Evolutionary conservation across 306 rosid genomes (phyloP).

Genomic region (Luffa acutangula): DNA sequence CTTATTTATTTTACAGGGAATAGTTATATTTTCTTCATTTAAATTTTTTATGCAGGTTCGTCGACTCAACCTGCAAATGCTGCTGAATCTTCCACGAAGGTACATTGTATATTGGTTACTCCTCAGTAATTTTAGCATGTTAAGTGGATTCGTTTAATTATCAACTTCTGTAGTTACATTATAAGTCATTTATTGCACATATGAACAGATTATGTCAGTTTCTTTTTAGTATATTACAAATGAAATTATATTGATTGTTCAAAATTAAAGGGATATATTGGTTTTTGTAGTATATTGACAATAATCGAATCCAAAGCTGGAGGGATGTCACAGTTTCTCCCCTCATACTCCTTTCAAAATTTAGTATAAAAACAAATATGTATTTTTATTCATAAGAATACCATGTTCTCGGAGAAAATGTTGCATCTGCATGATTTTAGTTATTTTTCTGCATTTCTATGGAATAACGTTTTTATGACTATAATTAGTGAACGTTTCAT

Average conservation of each 20-base stretch:
- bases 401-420: background rate
- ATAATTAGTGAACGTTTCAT: background rate
- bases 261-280: background rate
- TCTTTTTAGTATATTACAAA: background rate
- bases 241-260: background rate
- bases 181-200: background rate
- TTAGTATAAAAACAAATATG: background rate
- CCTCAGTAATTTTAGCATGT: background rate
- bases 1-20: background rate
- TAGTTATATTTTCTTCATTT: conserved; percentile 6
- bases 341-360: background rate
- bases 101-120: conserved; percentile 15
- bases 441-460: background rate
- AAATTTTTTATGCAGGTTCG: conserved; percentile 38
- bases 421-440: background rate
- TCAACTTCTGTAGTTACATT: background rate
- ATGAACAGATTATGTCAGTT: background rate
- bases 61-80: conserved; percentile 33
- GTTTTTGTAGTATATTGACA: background rate
- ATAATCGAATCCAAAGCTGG: background rate
- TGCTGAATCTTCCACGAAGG: conserved; percentile 57
- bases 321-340: background rate
- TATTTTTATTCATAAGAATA: background rate
- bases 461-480: background rate
- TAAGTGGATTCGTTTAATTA: background rate